Base-by-base conservation (phyloP, 805 yeast species). In the Candida rishiriensis region DNA sequence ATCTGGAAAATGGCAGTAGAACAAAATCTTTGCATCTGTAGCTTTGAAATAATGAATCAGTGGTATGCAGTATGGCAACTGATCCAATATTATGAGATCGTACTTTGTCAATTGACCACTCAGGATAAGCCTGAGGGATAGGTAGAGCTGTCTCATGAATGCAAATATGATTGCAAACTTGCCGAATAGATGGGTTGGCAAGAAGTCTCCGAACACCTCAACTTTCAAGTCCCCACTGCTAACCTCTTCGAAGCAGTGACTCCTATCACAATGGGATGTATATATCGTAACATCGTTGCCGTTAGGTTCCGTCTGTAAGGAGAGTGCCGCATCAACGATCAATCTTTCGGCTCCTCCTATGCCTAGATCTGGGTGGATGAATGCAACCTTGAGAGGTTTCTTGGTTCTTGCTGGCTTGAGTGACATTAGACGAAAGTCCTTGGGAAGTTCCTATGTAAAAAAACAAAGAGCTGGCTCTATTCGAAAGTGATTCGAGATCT, bases 1-100 rank as follows among this genome's bases (percentile, higher is more conserved):
- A 63, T 93, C 99, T 0, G 99, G 99, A 63, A 91, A 91, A 68
- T 93, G 99, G 57, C 99, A 90, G 64, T 93, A 93, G 60, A 91
- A 93, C 41, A 93, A 65, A 3, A 86, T 73, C 40, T 78, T 77
- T 2, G 84, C 61, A 8, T 64, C 43, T 1, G 53, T 63, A 43
- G 42, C 50, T 49, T 67, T 71, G 60, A 63, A 77, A 47, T 65
- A 60, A 51, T 57, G 80, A 16, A 93, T 54, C 13, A 90, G 51
- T 6, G 98, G 98, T 4, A 88, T 70, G 52, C 95, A 81, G 46
- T 88, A 81, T 2, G 96, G 81, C 44, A 93, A 72, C 63, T 91
- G 97, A 66, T 93, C 99, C 29, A 93, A 81, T 29, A 93, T 74
- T 50, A 85, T 83, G 48, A 83, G 75, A 63, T 91, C 97, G 56